Evolutionary conservation across 2,329 filamentous ascomycete species (phyloP).

Genomic region (Apiospora sp.): DNA sequence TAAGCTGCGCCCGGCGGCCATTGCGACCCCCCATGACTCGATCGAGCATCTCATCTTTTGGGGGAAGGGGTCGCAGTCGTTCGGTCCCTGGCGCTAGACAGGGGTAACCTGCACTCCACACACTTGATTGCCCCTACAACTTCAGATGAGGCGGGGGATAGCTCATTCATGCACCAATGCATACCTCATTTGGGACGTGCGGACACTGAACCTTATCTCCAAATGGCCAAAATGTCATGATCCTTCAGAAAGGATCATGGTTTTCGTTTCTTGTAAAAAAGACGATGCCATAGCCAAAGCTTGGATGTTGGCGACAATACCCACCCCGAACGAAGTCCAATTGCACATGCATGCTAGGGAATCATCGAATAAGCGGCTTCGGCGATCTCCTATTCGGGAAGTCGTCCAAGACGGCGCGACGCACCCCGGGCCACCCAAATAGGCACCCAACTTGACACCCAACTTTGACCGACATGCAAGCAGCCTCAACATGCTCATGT

Average conservation of each 20-base stretch:
- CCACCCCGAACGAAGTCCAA: background rate
- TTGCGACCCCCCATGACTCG: background rate
- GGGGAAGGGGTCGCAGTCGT: background rate
- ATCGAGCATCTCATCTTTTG: background rate
- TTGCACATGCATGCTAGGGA: conserved; percentile 6
- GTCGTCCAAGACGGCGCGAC: background rate
- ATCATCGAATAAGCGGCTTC: conserved; percentile 3
- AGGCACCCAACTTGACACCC: background rate
- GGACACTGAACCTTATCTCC: background rate
- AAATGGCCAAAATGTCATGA: background rate
- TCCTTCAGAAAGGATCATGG: background rate
- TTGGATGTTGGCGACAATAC: background rate
- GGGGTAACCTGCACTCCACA: conserved; percentile 12
- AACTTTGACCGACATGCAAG: background rate
- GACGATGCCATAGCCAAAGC: background rate
- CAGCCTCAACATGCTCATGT: background rate
- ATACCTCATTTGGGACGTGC: background rate
- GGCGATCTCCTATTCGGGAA: conserved; percentile 13
- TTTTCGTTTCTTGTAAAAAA: background rate
- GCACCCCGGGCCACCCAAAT: background rate
- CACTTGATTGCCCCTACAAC: background rate
- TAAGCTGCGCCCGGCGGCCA: background rate
- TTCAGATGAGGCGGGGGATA: conserved; percentile 17
- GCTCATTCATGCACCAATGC: background rate
- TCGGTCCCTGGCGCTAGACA: background rate